phyloP scores from a whole-genome alignment of 1,284 basidiomycete species.

The Jaminaea rosea region DNA sequence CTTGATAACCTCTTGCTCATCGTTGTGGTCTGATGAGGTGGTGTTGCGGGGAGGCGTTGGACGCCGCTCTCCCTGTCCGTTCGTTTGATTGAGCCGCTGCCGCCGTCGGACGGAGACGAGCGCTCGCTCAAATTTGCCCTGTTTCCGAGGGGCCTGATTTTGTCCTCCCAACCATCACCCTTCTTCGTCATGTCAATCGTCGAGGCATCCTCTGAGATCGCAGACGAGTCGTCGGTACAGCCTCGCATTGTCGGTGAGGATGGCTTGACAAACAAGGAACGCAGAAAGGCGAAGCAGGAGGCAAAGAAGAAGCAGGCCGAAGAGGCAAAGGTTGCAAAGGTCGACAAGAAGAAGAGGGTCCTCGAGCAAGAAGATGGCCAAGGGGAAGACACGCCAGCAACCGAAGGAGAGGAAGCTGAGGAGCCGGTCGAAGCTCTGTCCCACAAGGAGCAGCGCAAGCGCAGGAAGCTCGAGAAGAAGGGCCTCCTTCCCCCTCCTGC shows the following conservation, averaged over 20 bases:
- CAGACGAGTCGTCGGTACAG: too few species aligned
- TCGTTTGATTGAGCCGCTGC: too few species aligned
- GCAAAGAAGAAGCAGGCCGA: slow-evolving; percentile 21
- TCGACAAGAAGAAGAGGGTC: slow-evolving; percentile 17
- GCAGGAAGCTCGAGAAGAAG: slow-evolving; percentile 20
- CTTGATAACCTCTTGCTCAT: too few species aligned
- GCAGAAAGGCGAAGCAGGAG: slow-evolving; percentile 20
- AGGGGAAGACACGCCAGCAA: slow-evolving; percentile 62
- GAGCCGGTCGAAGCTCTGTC: slow-evolving; percentile 29
- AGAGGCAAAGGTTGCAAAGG: slow-evolving; percentile 5
- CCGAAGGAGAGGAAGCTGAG: slow-evolving; percentile 55
- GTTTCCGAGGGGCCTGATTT: too few species aligned
- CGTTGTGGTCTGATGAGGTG: too few species aligned
- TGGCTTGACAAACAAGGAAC: slow-evolving; percentile 35
- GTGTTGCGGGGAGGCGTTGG: too few species aligned
- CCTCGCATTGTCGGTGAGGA: slow-evolving; percentile 1
- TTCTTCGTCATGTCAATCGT: too few species aligned
- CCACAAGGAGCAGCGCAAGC: slow-evolving; percentile 40
- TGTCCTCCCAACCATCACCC: too few species aligned
- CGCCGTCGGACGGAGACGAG: too few species aligned
- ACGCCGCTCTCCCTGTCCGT: too few species aligned
- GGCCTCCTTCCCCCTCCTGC: background rate
- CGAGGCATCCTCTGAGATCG: too few species aligned
- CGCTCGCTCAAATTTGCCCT: too few species aligned
- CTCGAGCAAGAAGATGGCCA: slow-evolving; percentile 33